Conservation (phyloP, 2,329 filamentous ascomycete species). For the Hypoxylon sp. region DNA sequence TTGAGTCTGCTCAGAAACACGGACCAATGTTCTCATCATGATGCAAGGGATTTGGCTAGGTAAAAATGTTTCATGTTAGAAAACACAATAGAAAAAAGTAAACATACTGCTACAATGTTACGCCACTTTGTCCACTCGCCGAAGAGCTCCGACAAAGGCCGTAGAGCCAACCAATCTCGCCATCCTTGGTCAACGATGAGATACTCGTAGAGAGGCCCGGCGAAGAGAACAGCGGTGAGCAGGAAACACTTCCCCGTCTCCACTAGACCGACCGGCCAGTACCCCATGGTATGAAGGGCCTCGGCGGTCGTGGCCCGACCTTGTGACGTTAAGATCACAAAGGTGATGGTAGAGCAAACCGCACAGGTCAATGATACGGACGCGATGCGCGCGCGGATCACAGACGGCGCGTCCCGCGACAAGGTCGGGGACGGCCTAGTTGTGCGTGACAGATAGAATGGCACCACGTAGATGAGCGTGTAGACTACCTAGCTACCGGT, state of each 20-base stretch:
- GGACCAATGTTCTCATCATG: slow-evolving; percentile 85
- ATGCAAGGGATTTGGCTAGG: slow-evolving; percentile 39
- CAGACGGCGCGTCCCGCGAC: slow-evolving; percentile 88
- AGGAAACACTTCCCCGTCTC: slow-evolving; percentile 76
- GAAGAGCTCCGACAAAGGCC: slow-evolving; percentile 71
- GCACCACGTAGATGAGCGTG: slow-evolving; percentile 90
- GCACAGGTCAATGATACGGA: slow-evolving; percentile 84
- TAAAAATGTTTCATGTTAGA: slow-evolving; percentile 3
- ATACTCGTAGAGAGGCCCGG: slow-evolving; percentile 85
- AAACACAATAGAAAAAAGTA: slow-evolving; percentile 13
- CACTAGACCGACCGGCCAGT: slow-evolving; percentile 80
- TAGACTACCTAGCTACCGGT: slow-evolving; percentile 77
- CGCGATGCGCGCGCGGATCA: slow-evolving; percentile 88
- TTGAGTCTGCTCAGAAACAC: slow-evolving; percentile 79
- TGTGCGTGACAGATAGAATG: slow-evolving; percentile 86
- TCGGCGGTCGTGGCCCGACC: slow-evolving; percentile 66
- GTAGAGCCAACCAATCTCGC: slow-evolving; percentile 73
- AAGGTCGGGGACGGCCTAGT: slow-evolving; percentile 85
- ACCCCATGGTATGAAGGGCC: slow-evolving; percentile 79
- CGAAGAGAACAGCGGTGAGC: slow-evolving; percentile 84
- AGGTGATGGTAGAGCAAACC: slow-evolving; percentile 75
- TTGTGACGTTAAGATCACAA: slow-evolving; percentile 73
- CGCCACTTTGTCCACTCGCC: slow-evolving; percentile 86
- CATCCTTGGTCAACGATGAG: slow-evolving; percentile 81
- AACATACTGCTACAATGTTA: slow-evolving; percentile 85